Evolutionary conservation across 345 rosid genomes (phyloP).

Genomic region (Dipteronia sinensis): DNA sequence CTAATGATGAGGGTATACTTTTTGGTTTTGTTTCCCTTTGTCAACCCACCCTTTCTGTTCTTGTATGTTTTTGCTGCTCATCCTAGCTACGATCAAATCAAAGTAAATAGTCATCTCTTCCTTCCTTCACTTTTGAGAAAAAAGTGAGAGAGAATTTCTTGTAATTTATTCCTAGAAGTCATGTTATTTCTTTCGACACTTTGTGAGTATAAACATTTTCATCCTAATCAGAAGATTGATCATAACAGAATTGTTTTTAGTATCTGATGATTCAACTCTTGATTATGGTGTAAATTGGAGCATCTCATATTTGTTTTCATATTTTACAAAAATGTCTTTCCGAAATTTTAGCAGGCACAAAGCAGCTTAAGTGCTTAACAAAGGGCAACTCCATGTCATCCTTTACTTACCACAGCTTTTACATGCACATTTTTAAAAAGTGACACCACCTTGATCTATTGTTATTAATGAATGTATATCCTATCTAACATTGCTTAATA

Average conservation of each 20-base stretch:
- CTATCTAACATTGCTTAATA: neutral
- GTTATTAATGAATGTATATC: neutral
- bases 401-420: neutral
- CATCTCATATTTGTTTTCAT: neutral
- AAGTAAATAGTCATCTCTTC: neutral
- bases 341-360: neutral
- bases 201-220: neutral
- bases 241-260: neutral
- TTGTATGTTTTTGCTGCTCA: neutral
- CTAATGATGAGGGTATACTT: neutral
- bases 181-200: neutral
- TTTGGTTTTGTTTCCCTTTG: neutral
- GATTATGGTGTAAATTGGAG: neutral
- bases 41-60: neutral
- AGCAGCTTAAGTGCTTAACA: neutral
- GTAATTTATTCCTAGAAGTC: neutral
- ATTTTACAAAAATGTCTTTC: neutral
- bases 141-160: neutral
- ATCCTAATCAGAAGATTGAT: slow-evolving; percentile 2
- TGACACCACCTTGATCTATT: neutral
- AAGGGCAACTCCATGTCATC: neutral
- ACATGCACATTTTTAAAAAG: neutral
- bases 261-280: neutral
- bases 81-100: neutral
- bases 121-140: neutral